phyloP scores from a whole-genome alignment of 1,139 yeast species.

The Komagataea norvegica region DNA sequence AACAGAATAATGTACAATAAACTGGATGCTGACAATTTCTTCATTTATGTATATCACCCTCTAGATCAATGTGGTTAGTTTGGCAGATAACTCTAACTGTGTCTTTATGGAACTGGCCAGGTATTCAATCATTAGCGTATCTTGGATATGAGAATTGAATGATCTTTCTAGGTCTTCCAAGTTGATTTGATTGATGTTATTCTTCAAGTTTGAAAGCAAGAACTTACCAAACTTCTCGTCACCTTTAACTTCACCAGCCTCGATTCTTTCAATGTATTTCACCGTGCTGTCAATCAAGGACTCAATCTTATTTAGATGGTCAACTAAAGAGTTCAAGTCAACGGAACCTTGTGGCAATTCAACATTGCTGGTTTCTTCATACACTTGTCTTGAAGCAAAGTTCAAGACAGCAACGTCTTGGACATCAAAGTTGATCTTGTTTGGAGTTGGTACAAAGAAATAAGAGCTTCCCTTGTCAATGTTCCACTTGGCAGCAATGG shows the following conservation, averaged over 20 bases:
- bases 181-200: conserved; percentile 43
- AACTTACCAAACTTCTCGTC: conserved; percentile 61
- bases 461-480: conserved; percentile 56
- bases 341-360: conserved; percentile 28
- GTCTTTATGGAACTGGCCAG: conserved; percentile 82
- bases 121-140: conserved; percentile 77
- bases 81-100: conserved; percentile 76
- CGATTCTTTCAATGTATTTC: conserved; percentile 42
- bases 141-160: conserved; percentile 74
- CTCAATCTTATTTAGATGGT: conserved; percentile 52
- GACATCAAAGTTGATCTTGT: conserved; percentile 55
- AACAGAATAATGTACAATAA: neutral
- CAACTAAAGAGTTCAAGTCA: conserved; percentile 47
- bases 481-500: conserved; percentile 35
- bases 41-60: neutral
- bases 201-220: conserved; percentile 62
- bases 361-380: conserved; percentile 26
- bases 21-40: neutral
- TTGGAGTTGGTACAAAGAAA: conserved; percentile 76
- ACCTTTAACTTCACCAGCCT: conserved; percentile 41
- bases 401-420: conserved; percentile 58
- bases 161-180: conserved; percentile 53
- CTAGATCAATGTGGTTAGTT: conserved; percentile 48
- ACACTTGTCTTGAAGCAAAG: conserved; percentile 33
- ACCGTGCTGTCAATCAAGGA: conserved; percentile 54